Base-by-base conservation (phyloP, 257 asterid genomes). In the Solanum infundibuliforme region DNA sequence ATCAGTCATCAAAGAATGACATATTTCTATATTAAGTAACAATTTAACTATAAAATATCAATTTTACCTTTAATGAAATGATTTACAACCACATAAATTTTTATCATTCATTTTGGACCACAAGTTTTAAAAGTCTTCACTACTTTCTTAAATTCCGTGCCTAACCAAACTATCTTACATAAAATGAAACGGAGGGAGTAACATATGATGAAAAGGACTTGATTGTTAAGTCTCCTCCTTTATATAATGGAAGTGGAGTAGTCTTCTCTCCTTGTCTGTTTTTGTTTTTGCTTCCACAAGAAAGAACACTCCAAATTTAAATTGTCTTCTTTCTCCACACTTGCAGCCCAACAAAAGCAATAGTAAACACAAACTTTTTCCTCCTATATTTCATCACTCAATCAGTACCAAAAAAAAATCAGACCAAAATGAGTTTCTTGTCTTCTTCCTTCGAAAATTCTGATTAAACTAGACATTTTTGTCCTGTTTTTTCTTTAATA, bases 191-290 rank as follows among this genome's bases (percentile, higher is more conserved):
- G 52, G 52, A 43, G 16, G 52, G 52, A 43, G 52, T 43, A 43
- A 12, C 16, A 43, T 43, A 43, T 43, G 5, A 36, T 3, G 8
- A n/a, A 62, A 71, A 87, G 96, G 91, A 88, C 58, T 83, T 46
- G 8, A 4, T 4, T 29, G 86, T 86, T 89, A 93, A 90, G 68
- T 81, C 41, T 72, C 5, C 10, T 35, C 65, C 94, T 89, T 90
- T 94, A 83, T 92, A 93, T 91, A 92, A 32, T 71, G 52, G 87
- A 83, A 93, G 87, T 84, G 91, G 92, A 52, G 66, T 83, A 82
- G 87, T 79, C 90, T 87, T 87, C 73, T 85, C 87, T 66, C 73
- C 89, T 88, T 88, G 93, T 77, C 88, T 87, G 85, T 88, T 72
- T 88, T 74, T 86, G 89, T 34, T 34, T 74, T 83, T 74, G 38